Conservation (phyloP, 345 rosid species). For the Eucalyptus marginata region DNA sequence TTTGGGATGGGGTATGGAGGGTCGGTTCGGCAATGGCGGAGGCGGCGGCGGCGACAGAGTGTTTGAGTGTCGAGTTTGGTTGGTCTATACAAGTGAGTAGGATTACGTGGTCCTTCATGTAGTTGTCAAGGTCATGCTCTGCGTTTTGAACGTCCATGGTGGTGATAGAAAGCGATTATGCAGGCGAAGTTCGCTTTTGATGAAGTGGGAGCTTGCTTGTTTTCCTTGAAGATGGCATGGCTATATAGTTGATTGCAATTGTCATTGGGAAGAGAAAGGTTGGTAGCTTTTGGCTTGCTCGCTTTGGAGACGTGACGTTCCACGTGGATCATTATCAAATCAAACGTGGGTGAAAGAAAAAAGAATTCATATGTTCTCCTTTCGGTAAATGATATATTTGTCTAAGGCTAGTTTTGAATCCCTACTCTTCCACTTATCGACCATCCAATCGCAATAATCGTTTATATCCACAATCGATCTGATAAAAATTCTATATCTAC, state of each 20-base stretch:
- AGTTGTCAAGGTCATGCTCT: not conserved
- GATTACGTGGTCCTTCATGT: constrained; percentile 10
- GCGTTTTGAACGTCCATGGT: not conserved
- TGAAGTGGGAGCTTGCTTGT: not conserved
- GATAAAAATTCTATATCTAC: not conserved
- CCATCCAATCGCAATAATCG: not conserved
- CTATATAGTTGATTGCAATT: not conserved
- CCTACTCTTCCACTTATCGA: not conserved
- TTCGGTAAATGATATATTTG: not conserved
- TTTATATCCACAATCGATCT: not conserved
- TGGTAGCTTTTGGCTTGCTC: not conserved
- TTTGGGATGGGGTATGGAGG: not conserved
- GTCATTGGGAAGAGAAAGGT: not conserved
- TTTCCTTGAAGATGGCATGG: not conserved
- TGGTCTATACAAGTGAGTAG: constrained; percentile 4
- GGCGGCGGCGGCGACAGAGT: not conserved
- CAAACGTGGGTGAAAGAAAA: not conserved
- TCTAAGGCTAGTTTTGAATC: not conserved
- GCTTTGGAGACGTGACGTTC: not conserved
- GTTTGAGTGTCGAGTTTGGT: not conserved
- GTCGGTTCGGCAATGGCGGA: not conserved
- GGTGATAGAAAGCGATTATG: not conserved
- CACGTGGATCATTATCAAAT: not conserved
- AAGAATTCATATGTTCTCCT: not conserved
- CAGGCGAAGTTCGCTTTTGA: not conserved